Percentiles rank a stretch among this genome's conserved stretches.
Conservation (phyloP, 257 asterid species). For the Nemophila menziesii region DNA sequence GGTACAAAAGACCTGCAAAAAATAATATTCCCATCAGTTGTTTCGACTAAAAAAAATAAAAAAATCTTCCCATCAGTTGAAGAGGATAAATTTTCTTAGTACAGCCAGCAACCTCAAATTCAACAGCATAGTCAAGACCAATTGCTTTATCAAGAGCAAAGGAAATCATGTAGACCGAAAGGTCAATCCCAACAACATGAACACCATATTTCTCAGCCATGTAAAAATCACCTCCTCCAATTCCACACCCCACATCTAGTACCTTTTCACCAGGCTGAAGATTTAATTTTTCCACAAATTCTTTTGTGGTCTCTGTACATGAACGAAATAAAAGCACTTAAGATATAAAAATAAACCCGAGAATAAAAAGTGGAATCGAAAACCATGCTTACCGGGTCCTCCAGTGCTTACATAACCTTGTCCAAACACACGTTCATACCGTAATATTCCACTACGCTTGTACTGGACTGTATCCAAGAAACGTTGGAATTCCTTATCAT, state of each 20-base stretch:
- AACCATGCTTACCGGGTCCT: slow-evolving; percentile 54
- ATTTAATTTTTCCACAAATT: slow-evolving; percentile 63
- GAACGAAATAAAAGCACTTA: slow-evolving; percentile 10
- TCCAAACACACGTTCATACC: slow-evolving; percentile 94
- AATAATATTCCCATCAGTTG: no score
- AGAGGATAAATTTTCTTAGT: slow-evolving; percentile 76
- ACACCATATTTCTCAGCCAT: slow-evolving; percentile 85
- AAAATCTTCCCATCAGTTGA: no score
- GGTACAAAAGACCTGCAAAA: no score
- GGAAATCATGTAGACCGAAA: slow-evolving; percentile 83
- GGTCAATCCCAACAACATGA: slow-evolving; percentile 88
- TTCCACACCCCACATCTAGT: slow-evolving; percentile 96
- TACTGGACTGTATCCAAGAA: slow-evolving; percentile 93
- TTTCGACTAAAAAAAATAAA: no score
- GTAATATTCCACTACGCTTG: slow-evolving; percentile 70
- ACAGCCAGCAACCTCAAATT: slow-evolving; percentile 97
- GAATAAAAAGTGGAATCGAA: slow-evolving; percentile 17
- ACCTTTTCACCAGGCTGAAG: slow-evolving; percentile 88
- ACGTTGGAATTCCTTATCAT: slow-evolving; percentile 73
- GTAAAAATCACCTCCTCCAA: slow-evolving; percentile 96
- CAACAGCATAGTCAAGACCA: slow-evolving; percentile 77
- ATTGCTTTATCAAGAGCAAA: slow-evolving; percentile 86
- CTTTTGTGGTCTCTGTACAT: slow-evolving; percentile 75
- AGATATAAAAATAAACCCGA: slow-evolving; percentile 14
- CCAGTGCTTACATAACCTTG: slow-evolving; percentile 95